Evolutionary conservation across 108 stramenopile species (phyloP), one percentile per base, ranked within the genome.

Genomic region (Discostella pseudostelligera): DNA sequence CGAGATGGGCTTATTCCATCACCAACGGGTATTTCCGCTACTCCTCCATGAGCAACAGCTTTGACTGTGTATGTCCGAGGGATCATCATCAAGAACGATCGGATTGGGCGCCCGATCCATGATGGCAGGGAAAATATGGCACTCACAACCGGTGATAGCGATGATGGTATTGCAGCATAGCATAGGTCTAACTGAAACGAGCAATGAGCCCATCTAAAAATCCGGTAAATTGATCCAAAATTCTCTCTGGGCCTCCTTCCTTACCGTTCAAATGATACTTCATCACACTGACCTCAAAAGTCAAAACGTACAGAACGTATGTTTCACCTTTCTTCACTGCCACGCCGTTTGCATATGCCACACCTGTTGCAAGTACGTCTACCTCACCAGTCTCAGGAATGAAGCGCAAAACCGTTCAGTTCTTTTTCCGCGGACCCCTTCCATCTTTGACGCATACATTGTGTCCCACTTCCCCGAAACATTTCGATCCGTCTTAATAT

Each of bases 321-420:
- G 39, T 54, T 56, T 90, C 89, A 39, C 83, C 76, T 22, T 66
- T 51, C 12, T 57, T 67, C 9, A 87, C 81, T 17, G 83, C 81
- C 39, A 87, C 81, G 11, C 89, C 86, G 71, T 90, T 90, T 19
- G 84, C 83, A 78, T 87, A 90, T 17, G 63, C 42, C 1, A 75
- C 62, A 39, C 62, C 83, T 28, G 56, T 50, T 5, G 67, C 83
- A 53, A 90, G 62, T 9, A 87, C 67, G 35, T 61, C 70, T 5
- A 84, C 75, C 54, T 83, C 69, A 56, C 83, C 84, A 20, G 83
- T 87, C 16, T 69, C 66, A 12, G 86, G 86, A 56, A 82, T 74
- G 58, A 85, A 90, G 46, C 81, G 58, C 36, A 87, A 49, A 90
- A 29, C 61, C 89, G 69, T n/a, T 86, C 89, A 21, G 69, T 79